Conservation (phyloP, 1,139 yeast species). For the Saccharomyces hybrid region DNA sequence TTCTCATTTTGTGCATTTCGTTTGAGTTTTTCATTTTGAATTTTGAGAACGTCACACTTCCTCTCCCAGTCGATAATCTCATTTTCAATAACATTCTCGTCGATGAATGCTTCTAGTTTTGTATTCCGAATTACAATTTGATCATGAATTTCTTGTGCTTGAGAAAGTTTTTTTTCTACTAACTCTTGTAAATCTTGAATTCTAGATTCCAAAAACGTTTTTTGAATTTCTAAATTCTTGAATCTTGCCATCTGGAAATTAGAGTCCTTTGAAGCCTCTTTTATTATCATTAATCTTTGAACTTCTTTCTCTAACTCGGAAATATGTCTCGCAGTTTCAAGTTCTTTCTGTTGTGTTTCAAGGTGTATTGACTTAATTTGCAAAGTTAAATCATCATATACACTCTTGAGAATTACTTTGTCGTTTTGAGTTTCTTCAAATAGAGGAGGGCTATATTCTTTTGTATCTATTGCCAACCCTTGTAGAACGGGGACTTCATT, state of each 20-base stretch:
- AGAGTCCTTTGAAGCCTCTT: not conserved
- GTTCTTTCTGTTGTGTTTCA: not conserved
- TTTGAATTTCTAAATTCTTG: not conserved
- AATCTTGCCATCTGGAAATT: not conserved
- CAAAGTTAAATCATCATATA: not conserved
- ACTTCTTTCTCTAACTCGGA: not conserved
- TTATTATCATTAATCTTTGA: not conserved
- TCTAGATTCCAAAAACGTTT: not conserved
- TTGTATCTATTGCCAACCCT: not conserved
- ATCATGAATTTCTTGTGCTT: not conserved
- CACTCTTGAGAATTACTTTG: not conserved
- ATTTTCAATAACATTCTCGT: not conserved
- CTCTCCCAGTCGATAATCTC: not conserved
- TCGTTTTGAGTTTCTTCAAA: not conserved
- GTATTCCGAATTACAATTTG: not conserved
- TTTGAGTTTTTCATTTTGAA: not conserved
- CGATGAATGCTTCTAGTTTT: not conserved
- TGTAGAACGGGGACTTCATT: not conserved
- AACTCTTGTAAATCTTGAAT: not conserved
- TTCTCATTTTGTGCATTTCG: not conserved
- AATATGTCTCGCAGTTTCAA: not conserved
- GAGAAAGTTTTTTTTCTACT: not conserved
- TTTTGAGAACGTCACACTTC: conserved; percentile 1
- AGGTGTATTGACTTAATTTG: not conserved
- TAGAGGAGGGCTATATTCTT: not conserved